Conservation (phyloP, 2,329 filamentous ascomycete species). For the Teratosphaeriaceae sp. region DNA sequence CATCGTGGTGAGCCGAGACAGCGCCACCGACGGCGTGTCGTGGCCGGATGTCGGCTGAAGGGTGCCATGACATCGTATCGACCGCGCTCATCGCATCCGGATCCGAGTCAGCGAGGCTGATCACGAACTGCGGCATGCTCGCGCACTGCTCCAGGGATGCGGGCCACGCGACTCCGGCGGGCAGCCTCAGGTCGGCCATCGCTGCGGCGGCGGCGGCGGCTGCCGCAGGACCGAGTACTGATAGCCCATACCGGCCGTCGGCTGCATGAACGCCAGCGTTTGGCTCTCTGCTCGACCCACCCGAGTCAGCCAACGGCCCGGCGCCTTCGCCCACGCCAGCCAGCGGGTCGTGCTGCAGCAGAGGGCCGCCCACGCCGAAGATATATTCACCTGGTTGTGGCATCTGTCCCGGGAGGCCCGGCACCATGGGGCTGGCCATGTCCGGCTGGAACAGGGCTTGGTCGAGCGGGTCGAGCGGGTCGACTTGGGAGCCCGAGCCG, state of each 20-base stretch:
- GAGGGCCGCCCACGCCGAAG: background rate
- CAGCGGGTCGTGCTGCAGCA: background rate
- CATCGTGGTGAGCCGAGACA: background rate
- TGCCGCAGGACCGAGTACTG: conserved; percentile 1
- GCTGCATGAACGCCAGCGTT: conserved; percentile 6
- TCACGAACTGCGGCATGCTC: background rate
- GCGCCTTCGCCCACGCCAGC: conserved; percentile 8
- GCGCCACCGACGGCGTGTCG: background rate
- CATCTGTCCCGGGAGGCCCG: background rate
- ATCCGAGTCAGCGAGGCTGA: conserved; percentile 1
- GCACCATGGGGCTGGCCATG: background rate
- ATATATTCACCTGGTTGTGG: conserved; percentile 9
- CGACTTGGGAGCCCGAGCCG: conserved; percentile 2
- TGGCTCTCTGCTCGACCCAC: conserved; percentile 3
- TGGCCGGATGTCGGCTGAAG: background rate
- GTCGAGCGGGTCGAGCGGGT: conserved; percentile 5
- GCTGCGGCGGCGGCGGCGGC: background rate
- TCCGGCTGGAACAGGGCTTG: conserved; percentile 2
- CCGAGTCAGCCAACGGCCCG: conserved; percentile 8
- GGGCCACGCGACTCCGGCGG: background rate
- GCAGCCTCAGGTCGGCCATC: background rate
- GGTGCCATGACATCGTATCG: background rate
- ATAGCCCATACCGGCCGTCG: conserved; percentile 1
- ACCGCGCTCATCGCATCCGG: background rate
- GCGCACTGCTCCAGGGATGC: no score